Evolutionary conservation across 768 basidiomycete species (phyloP), one percentile per base, ranked within the genome.

Genomic region (Termitomyces sp.): DNA sequence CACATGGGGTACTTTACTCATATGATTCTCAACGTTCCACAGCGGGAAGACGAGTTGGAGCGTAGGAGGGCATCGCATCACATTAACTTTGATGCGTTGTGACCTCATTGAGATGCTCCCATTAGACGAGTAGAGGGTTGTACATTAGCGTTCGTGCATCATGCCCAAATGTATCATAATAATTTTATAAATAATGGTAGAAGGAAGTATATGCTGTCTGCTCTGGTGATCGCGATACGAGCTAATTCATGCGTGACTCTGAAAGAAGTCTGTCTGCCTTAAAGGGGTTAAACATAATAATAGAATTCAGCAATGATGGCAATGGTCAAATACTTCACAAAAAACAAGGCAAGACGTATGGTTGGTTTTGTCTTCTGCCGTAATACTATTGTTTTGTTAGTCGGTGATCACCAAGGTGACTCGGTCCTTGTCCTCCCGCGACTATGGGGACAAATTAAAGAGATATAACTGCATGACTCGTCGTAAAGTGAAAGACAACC

Each of bases 51-150:
- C 69, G 96, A 99, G 73, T 69, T 89, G 65, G 96, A 99, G 70
- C 72, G 94, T 58, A 80, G 92, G 65, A 80, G 88, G 64, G 84
- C 86, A 32, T 87, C 94, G n/a, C 94, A 97, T 72, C 88, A 93
- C 66, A 96, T 99, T 71, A 99, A 99, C 64, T 98, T 99, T 66
- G 94, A 95, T 70, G 96, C 96, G 13, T 75, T 98, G 65, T 97
- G 77, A 16, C 7, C 13, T 14, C n/a, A n/a, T n/a, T n/a, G n/a
- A n/a, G 36, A 35, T 42, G 26, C 30, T 24, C 42, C 24, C 18
- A 12, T 16, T 36, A 14, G 38, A n/a, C 20, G 49, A 48, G 54
- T 32, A 44, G 14, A 56, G 53, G 54, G 26, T 51, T 55, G 60
- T 63, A 56, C 45, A 55, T 59, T 59, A 58, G 58, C 53, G 40